Conservation (phyloP, 345 rosid species). For the Citrus cavaleriei region DNA sequence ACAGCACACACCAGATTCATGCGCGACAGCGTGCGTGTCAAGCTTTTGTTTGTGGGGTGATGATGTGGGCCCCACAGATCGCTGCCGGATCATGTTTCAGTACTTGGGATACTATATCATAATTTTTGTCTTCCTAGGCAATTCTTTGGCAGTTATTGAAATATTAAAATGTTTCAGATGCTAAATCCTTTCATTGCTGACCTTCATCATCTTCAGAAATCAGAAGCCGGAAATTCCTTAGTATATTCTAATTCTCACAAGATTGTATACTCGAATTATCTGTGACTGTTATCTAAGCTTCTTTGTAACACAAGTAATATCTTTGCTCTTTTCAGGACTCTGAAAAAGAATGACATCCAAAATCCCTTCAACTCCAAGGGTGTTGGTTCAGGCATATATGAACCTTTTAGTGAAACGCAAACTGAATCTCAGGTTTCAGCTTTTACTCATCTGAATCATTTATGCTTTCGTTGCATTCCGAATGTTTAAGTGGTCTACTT, state of each 20-base stretch:
- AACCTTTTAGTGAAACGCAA: conserved; percentile 91
- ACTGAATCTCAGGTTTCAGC: conserved; percentile 85
- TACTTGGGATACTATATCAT: background rate
- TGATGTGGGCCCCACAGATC: no score
- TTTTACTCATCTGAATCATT: conserved; percentile 15
- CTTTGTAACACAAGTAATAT: background rate
- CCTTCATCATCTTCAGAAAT: background rate
- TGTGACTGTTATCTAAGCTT: background rate
- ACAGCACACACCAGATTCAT: no score
- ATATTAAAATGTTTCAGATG: background rate
- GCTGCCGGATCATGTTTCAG: background rate
- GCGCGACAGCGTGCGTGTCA: no score
- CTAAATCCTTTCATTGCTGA: background rate
- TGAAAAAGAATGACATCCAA: conserved; percentile 34
- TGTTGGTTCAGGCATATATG: conserved; percentile 35
- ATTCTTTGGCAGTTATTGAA: background rate
- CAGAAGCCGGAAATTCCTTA: background rate
- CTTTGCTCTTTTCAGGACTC: conserved; percentile 31
- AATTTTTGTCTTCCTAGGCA: background rate
- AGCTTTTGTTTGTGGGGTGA: no score
- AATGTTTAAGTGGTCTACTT: background rate
- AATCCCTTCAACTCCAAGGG: conserved; percentile 28
- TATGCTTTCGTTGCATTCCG: conserved; percentile 3
- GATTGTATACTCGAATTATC: background rate
- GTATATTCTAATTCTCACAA: background rate